A percentile compares a stretch with the other conserved stretches of the same genome.
These are phyloP conservation scores for Scheffersomyces quercinus DNA, from an alignment of 1,139 yeast species.

Conservation along the genomic window DNA sequence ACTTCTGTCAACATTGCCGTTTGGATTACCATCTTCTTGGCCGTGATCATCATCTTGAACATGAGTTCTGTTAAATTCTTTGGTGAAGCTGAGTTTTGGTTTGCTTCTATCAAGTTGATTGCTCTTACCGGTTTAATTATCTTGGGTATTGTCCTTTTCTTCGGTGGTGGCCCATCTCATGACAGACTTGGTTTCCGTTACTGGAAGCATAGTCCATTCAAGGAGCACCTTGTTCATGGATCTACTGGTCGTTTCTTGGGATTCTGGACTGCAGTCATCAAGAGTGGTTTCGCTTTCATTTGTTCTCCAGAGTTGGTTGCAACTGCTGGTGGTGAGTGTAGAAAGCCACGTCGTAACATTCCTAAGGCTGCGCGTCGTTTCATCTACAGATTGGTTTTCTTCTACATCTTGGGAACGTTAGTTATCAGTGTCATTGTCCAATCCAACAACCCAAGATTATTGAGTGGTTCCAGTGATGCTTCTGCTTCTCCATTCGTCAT, in stretches of 20 bases:
- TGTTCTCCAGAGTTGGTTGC: conserved; percentile 43
- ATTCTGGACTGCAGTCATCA: conserved; percentile 42
- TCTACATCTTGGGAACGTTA: conserved; percentile 48
- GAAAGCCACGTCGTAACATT: conserved; percentile 44
- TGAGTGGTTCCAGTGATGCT: conserved; percentile 39
- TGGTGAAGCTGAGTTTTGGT: conserved; percentile 69
- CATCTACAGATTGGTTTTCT: conserved; percentile 47
- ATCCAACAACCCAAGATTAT: conserved; percentile 31
- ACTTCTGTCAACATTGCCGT: conserved; percentile 48
- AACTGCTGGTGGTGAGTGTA: conserved; percentile 43
- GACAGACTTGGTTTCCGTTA: conserved; percentile 51
- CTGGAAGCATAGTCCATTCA: conserved; percentile 62
- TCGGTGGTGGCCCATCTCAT: conserved; percentile 37
- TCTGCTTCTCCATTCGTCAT: conserved; percentile 52
- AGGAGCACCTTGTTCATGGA: conserved; percentile 41
- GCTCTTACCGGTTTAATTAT: conserved; percentile 41
- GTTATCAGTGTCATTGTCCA: conserved; percentile 49
- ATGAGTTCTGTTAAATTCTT: conserved; percentile 50
- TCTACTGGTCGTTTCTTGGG: conserved; percentile 56
- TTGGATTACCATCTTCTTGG: conserved; percentile 55
- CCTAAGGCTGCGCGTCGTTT: conserved; percentile 51
- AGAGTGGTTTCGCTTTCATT: conserved; percentile 43
- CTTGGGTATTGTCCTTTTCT: conserved; percentile 41
- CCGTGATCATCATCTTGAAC: conserved; percentile 37
- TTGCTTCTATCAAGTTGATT: conserved; percentile 53